These are phyloP conservation scores for Nigrospora osmanthi DNA, from an alignment of 2,329 filamentous ascomycete species.

Conservation along the genomic window DNA sequence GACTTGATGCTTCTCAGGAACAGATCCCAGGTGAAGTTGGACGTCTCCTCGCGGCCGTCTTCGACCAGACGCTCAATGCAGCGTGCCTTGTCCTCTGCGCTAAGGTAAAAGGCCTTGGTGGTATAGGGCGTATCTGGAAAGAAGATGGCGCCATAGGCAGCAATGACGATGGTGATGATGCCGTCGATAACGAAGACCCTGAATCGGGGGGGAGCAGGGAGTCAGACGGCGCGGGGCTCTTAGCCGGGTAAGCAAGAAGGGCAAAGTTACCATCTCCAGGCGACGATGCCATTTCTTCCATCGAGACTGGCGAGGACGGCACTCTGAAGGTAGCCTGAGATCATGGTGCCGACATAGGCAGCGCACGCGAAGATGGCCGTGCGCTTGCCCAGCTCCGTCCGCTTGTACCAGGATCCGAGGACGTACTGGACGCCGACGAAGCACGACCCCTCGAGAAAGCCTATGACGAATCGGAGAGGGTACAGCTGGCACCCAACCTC, in stretches of 20 bases:
- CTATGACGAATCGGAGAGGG: conserved; percentile 34
- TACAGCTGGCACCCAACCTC: conserved; percentile 5
- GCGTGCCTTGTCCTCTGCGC: conserved; percentile 25
- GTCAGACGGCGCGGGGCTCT: neutral
- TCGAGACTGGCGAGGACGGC: conserved; percentile 29
- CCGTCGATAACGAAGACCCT: conserved; percentile 33
- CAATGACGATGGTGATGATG: conserved; percentile 44
- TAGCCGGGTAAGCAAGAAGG: conserved; percentile 3
- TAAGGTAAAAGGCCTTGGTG: conserved; percentile 27
- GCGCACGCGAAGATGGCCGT: conserved; percentile 56
- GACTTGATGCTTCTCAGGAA: conserved; percentile 11
- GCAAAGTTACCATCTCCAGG: conserved; percentile 40
- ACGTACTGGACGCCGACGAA: conserved; percentile 43
- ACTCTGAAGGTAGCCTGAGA: conserved; percentile 48
- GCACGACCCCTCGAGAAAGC: conserved; percentile 36
- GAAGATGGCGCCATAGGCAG: conserved; percentile 39
- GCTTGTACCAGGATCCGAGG: conserved; percentile 52
- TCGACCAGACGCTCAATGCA: conserved; percentile 26
- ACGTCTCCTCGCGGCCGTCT: conserved; percentile 14
- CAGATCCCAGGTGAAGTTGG: conserved; percentile 13
- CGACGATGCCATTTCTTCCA: conserved; percentile 34
- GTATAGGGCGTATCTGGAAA: conserved; percentile 41
- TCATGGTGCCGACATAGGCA: conserved; percentile 52
- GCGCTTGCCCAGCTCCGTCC: conserved; percentile 53
- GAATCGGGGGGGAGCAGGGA: neutral